A percentile compares a stretch with the other conserved stretches of the same genome.
Evolutionary conservation across 2,329 filamentous ascomycete species (phyloP).

Genomic region (Ophiognomonia clavigignenti-juglandacearum): DNA sequence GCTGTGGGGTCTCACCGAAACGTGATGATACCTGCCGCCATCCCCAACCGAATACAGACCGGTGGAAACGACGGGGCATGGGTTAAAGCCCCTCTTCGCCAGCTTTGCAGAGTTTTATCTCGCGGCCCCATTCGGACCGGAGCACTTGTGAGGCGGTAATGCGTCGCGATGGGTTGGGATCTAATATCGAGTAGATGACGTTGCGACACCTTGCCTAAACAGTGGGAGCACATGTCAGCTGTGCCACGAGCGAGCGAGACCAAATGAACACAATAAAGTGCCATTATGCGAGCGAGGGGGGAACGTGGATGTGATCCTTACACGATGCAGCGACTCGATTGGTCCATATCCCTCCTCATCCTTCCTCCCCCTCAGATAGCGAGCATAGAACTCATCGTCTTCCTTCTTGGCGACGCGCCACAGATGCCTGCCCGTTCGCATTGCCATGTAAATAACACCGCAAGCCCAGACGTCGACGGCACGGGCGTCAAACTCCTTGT

Average conservation of each 20-base stretch:
- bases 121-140: slow-evolving; percentile 97
- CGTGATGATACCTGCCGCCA: slow-evolving; percentile 15
- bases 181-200: slow-evolving; percentile 97
- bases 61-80: slow-evolving; percentile 23
- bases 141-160: slow-evolving; percentile 95
- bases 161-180: slow-evolving; percentile 86
- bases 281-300: background rate
- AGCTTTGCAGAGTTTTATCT: slow-evolving; percentile 95
- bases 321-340: slow-evolving; percentile 90
- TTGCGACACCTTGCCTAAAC: slow-evolving; percentile 94
- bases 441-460: slow-evolving; percentile 99
- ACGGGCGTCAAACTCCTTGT: slow-evolving; percentile 92
- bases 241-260: too few species aligned
- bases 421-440: slow-evolving; percentile 91
- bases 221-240: slow-evolving; percentile 15
- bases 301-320: too few species aligned
- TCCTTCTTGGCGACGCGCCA: slow-evolving; percentile 97
- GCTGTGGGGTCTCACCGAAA: slow-evolving; percentile 16
- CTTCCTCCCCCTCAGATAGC: slow-evolving; percentile 86
- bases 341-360: slow-evolving; percentile 95
- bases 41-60: slow-evolving; percentile 10
- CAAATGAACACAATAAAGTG: background rate
- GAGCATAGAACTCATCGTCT: slow-evolving; percentile 94
- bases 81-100: slow-evolving; percentile 86
- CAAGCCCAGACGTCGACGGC: slow-evolving; percentile 99